Base-by-base conservation (phyloP, 208 protist genomes). In the Leishmania arabica region DNA sequence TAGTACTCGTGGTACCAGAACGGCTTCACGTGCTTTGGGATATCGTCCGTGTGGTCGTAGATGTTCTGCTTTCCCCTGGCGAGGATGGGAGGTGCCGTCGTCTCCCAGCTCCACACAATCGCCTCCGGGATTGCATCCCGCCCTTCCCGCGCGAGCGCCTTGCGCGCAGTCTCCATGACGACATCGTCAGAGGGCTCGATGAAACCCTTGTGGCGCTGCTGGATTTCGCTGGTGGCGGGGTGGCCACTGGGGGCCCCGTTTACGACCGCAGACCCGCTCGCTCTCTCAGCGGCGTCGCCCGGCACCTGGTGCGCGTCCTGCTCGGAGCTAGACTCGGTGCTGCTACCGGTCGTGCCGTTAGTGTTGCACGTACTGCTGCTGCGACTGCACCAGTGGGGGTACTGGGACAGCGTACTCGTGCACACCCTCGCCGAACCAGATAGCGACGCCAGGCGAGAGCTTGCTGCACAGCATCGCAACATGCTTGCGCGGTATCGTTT, bases 1-100 rank as follows among this genome's bases (percentile, higher is more conserved):
- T 96, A 95, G 77, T 95, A 95, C 84, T 96, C 90, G 80, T 95
- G 90, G 77, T 96, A 89, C 90, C 92, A 96, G 84, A 95, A 95
- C 2, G 93, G 95, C 83, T 97, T 95, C 75, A 95, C 93, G 86
- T 96, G 93, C 79, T 88, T 45, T 5, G 95, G 95, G 81, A 98
- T 96, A 78, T 98, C 93, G 72, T 98, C 93, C 9, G 93, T 96
- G 81, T 88, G 86, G 86, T 97, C 93, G 84, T 93, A 95, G 64
- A 95, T 85, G 72, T 96, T 96, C 77, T 95, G 90, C 81, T 96
- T 95, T 24, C 93, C 92, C 56, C 88, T 85, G 24, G 92, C 82
- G 17, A 96, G 84, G 54, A 97, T 96, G 13, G 92, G 92, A 34
- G 91, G 89, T 21, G 90, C 85, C 27, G 87, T 92, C 51, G 92